Evolutionary conservation across 257 asterid species (phyloP).

Genomic region (Agastache rugosa): DNA sequence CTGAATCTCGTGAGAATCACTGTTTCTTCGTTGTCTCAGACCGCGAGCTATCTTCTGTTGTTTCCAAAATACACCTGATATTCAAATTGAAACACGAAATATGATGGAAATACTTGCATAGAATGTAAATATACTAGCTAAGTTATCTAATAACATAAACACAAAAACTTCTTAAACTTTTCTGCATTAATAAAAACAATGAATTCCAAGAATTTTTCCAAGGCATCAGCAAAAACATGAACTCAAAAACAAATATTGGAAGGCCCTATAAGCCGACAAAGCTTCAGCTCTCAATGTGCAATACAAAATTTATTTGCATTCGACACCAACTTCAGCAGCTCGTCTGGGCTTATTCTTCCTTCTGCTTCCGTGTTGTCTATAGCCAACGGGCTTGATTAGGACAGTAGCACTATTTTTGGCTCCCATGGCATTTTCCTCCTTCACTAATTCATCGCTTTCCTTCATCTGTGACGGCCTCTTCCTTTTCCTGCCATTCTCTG

Average conservation of each 20-base stretch:
- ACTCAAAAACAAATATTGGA: conserved; percentile 20
- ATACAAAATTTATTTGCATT: conserved; percentile 59
- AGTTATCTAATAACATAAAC: conserved; percentile 9
- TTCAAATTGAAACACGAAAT: not conserved
- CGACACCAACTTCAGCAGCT: conserved; percentile 94
- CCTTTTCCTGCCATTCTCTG: conserved; percentile 68
- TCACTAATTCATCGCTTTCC: conserved; percentile 57
- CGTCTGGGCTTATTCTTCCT: conserved; percentile 92
- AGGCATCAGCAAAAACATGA: conserved; percentile 33
- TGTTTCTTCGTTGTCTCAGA: not conserved
- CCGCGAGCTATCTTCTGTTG: not conserved
- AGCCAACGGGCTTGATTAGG: conserved; percentile 58
- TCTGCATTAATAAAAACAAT: conserved; percentile 33
- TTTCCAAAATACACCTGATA: not conserved
- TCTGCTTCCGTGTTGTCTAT: conserved; percentile 71
- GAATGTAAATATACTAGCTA: not conserved
- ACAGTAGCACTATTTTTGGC: conserved; percentile 46
- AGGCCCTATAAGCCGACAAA: conserved; percentile 17
- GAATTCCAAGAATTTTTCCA: conserved; percentile 27
- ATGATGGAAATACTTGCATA: not conserved
- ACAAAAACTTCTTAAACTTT: conserved; percentile 21
- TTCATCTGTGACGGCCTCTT: conserved; percentile 58
- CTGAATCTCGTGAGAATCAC: conserved; percentile 21
- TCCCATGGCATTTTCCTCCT: conserved; percentile 55
- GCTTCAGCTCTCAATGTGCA: conserved; percentile 16